Conservation (phyloP, 768 basidiomycete genomes). For the Termitomyces sp. region DNA sequence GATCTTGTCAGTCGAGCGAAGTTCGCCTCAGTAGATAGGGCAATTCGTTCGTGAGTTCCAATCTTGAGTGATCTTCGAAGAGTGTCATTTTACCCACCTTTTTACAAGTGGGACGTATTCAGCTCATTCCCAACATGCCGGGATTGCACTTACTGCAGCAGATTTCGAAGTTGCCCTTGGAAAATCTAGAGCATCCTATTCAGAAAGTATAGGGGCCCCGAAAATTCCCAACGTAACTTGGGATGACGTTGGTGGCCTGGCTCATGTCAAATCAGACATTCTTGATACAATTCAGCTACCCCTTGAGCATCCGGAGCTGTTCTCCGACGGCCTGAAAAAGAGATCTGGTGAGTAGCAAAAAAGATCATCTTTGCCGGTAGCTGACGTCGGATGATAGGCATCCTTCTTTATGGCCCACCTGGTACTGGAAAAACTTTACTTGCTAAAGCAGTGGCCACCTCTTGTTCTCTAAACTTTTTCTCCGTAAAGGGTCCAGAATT, state of each 20-base stretch:
- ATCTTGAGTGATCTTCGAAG: not conserved
- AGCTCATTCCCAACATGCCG: conserved; percentile 26
- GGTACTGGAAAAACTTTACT: conserved; percentile 95
- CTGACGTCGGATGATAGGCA: conserved; percentile 40
- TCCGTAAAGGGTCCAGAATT: conserved; percentile 96
- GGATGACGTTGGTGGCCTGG: conserved; percentile 96
- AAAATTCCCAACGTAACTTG: conserved; percentile 93
- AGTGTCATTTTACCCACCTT: not conserved
- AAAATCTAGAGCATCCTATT: conserved; percentile 71
- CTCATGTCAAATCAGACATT: conserved; percentile 84
- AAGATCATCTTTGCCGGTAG: not conserved
- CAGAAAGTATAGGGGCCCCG: conserved; percentile 93
- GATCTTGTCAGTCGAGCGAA: conserved; percentile 61
- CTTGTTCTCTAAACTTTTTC: conserved; percentile 92
- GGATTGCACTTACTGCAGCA: conserved; percentile 39
- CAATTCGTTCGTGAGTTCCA: conserved; percentile 28
- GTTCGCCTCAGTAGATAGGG: conserved; percentile 48
- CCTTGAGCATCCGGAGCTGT: conserved; percentile 84
- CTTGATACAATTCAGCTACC: conserved; percentile 94
- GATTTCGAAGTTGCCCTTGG: conserved; percentile 74
- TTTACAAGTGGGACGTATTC: conserved; percentile 16
- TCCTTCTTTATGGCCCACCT: conserved; percentile 90
- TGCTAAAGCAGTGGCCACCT: conserved; percentile 95
- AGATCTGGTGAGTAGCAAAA: conserved; percentile 63
- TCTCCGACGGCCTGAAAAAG: conserved; percentile 89